A percentile compares a stretch with the other conserved stretches of the same genome.
phyloP scores from a whole-genome alignment of 1,139 yeast genomes.

The Yamadazyma atmosphaerica region DNA sequence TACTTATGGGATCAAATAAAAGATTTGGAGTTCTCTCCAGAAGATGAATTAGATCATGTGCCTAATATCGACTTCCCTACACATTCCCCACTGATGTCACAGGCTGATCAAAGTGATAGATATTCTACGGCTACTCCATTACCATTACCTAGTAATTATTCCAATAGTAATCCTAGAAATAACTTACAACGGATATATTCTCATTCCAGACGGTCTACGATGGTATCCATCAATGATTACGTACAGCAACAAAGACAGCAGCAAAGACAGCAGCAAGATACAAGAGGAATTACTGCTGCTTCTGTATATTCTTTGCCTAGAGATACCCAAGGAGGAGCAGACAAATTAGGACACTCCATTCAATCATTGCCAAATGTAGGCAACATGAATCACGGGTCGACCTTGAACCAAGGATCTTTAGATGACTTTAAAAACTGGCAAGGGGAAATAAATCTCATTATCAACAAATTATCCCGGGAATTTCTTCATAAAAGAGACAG shows the following conservation, averaged over 20 bases:
- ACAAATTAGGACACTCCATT: conserved; percentile 10
- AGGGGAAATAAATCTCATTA: conserved; percentile 42
- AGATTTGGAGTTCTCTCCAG: conserved; percentile 42
- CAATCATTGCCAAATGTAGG: conserved; percentile 16
- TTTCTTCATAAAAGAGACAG: conserved; percentile 18
- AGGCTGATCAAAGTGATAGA: conserved; percentile 36
- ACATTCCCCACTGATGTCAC: conserved; percentile 41
- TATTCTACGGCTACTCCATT: conserved; percentile 40
- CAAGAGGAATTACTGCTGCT: conserved; percentile 5
- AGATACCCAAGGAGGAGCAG: conserved; percentile 5
- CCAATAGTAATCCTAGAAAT: conserved; percentile 31
- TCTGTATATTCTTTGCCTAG: conserved; percentile 15
- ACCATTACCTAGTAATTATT: conserved; percentile 17
- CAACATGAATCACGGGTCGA: no score
- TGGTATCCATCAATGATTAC: conserved; percentile 39
- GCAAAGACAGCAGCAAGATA: conserved; percentile 16
- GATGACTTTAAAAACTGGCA: conserved; percentile 50
- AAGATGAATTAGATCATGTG: conserved; percentile 27
- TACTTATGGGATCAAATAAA: conserved; percentile 75
- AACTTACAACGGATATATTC: conserved; percentile 47
- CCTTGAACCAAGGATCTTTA: conserved; percentile 16
- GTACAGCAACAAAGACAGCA: conserved; percentile 36
- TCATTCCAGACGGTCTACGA: conserved; percentile 44
- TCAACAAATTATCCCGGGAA: conserved; percentile 41
- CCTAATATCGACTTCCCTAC: conserved; percentile 31